Conservation (phyloP, 176 grass and related monocot genomes). For the Carex kokanica region DNA sequence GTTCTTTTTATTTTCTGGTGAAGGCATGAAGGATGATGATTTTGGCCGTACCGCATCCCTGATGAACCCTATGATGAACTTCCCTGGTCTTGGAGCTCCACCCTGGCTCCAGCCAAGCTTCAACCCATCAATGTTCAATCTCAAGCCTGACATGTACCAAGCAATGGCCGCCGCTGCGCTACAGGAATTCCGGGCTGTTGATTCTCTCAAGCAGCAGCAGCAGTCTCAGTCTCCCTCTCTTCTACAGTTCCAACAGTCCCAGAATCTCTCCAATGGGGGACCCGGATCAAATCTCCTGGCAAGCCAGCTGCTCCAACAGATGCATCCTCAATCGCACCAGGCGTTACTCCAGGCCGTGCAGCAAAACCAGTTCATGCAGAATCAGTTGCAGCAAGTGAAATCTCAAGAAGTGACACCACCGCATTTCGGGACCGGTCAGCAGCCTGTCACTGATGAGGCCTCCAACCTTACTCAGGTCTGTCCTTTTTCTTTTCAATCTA, state of each 20-base stretch:
- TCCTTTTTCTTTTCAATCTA: conserved; percentile 27
- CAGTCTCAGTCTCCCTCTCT: conserved; percentile 38
- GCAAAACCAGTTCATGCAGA: conserved; percentile 60
- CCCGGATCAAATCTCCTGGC: conserved; percentile 44
- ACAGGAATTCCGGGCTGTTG: conserved; percentile 66
- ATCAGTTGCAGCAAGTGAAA: conserved; percentile 50
- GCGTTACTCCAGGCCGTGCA: conserved; percentile 49
- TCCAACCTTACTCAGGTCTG: conserved; percentile 45
- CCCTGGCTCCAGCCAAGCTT: conserved; percentile 68
- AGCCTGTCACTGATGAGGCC: conserved; percentile 43
- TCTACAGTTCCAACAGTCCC: conserved; percentile 57
- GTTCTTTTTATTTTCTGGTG: conserved; percentile 14
- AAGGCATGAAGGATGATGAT: conserved; percentile 71
- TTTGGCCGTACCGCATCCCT: conserved; percentile 56
- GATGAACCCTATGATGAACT: conserved; percentile 71
- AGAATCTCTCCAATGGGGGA: conserved; percentile 37
- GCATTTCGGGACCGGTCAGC: conserved; percentile 45
- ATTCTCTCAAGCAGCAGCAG: conserved; percentile 50
- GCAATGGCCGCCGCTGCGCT: conserved; percentile 86
- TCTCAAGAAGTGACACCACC: conserved; percentile 44
- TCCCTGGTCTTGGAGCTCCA: conserved; percentile 67
- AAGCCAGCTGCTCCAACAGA: conserved; percentile 66
- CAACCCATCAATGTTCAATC: conserved; percentile 42
- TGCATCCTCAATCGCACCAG: conserved; percentile 65
- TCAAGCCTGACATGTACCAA: conserved; percentile 82